Evolutionary conservation across 495 filamentous ascomycete genomes (phyloP).

Genomic region (Penicillium arizonense): DNA sequence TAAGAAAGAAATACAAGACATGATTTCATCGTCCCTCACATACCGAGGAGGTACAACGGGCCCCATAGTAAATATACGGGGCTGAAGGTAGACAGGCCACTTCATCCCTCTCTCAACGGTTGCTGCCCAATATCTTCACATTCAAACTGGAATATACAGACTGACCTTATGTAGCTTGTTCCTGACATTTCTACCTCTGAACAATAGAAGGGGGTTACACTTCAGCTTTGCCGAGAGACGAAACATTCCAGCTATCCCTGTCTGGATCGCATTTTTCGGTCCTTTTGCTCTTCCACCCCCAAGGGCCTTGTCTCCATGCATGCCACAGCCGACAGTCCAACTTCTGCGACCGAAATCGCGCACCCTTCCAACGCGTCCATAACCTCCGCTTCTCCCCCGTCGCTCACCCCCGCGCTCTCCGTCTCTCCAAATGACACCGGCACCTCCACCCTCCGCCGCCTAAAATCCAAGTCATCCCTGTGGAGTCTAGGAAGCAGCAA

Average conservation of each 20-base stretch:
- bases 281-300: slow-evolving; percentile 14
- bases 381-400: slow-evolving; percentile 28
- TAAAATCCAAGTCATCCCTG: slow-evolving; percentile 45
- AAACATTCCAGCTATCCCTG: slow-evolving; percentile 36
- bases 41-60: slow-evolving; percentile 24
- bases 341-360: slow-evolving; percentile 30
- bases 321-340: slow-evolving; percentile 38
- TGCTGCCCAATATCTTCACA: slow-evolving; percentile 24
- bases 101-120: slow-evolving; percentile 27
- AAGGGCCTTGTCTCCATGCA: slow-evolving; percentile 38
- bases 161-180: slow-evolving; percentile 21
- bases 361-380: slow-evolving; percentile 30
- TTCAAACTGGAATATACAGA: neutral
- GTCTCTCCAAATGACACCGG: slow-evolving; percentile 36
- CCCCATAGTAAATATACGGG: slow-evolving; percentile 20
- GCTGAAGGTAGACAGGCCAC: slow-evolving; percentile 20
- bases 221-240: slow-evolving; percentile 9
- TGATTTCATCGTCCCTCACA: slow-evolving; percentile 29
- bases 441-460: slow-evolving; percentile 31
- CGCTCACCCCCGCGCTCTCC: slow-evolving; percentile 29
- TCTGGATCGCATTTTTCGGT: slow-evolving; percentile 13
- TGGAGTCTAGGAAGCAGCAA: slow-evolving; percentile 40
- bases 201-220: slow-evolving; percentile 2
- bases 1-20: slow-evolving; percentile 1
- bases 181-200: neutral